A percentile compares a stretch with the other conserved stretches of the same genome.
phyloP scores from a whole-genome alignment of 1,284 basidiomycete species.

The Peniophora sp. region DNA sequence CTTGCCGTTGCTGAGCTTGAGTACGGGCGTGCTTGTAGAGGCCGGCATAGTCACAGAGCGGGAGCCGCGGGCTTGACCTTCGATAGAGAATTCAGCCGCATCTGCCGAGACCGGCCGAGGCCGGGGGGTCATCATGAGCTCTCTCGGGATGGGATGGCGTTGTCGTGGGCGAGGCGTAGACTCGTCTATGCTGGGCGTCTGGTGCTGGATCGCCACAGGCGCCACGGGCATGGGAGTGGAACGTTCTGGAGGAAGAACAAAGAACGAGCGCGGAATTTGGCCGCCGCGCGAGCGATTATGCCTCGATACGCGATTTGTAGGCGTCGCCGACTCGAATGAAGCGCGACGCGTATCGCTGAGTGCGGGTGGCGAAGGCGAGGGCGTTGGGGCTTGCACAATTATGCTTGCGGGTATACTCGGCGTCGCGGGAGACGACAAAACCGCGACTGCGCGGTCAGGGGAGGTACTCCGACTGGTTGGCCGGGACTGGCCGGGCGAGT shows the following conservation, averaged over 20 bases:
- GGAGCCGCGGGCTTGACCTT: background rate
- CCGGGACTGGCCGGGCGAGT: no score
- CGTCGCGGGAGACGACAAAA: constrained; percentile 10
- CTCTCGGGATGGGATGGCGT: background rate
- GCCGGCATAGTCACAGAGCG: background rate
- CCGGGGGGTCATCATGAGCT: constrained; percentile 8
- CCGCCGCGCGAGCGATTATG: constrained; percentile 24
- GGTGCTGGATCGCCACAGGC: constrained; percentile 12
- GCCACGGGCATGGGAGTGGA: constrained; percentile 22
- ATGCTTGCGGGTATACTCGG: constrained; percentile 15
- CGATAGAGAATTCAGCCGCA: constrained; percentile 7
- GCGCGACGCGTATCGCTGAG: constrained; percentile 14
- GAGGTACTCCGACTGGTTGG: no score
- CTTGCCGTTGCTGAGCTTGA: constrained; percentile 87
- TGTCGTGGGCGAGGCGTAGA: constrained; percentile 20
- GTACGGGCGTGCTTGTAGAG: constrained; percentile 5
- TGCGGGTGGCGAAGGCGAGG: constrained; percentile 22
- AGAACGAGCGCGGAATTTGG: constrained; percentile 14
- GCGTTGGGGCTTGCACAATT: constrained; percentile 25
- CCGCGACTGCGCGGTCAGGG: no score
- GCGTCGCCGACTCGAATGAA: constrained; percentile 16
- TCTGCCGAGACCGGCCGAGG: constrained; percentile 13
- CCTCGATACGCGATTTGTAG: constrained; percentile 22
- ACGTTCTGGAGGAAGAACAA: constrained; percentile 28
- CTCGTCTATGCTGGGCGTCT: constrained; percentile 17